Base-by-base conservation (phyloP, 192 early-diverging fungal species). In the Backusella tuberculispora region DNA sequence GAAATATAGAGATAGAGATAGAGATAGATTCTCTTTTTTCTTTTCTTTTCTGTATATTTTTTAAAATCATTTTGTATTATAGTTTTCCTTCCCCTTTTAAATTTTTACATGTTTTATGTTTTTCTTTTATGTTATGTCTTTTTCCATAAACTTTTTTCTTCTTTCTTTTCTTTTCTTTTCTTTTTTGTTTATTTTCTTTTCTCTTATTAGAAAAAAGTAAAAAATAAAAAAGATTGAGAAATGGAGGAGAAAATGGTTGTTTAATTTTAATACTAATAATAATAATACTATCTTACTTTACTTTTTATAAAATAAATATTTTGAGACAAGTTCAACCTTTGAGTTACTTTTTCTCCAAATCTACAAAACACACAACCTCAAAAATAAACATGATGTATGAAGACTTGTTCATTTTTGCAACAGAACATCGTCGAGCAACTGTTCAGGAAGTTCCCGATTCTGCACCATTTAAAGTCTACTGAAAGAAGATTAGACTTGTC, bases 21-120 rank as follows among this genome's bases (percentile, higher is more conserved):
- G 9, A 47, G 17, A 17, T 19, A 53, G 17, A 34, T 21, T 8
- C 64, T 66, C 34, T 66, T 14, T 47, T 47, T 10, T 3, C 1
- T 17, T 14, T 47, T 10, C 17, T 14, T 17, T 14, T 47, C 9
- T 40, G 37, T 66, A 66, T 38, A 66, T 66, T 66, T 66, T 38
- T 65, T 34, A 38, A 64, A 64, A 7, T 6, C 53, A 56, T 56
- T 56, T 56, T 56, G 53, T 56, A 56, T 56, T 4, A 56, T 56
- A 56, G 53, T 56, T 53, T 53, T 5, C 15, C 6, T 19, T 21
- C 10, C 50, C 17, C n/a, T 19, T 21, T 53, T 53, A n/a, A 6
- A 21, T 12, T 60, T 60, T 5, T 60, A 60, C 21, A 60, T 24
- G 24, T 26, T 60, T 12, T 60, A 60, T 60, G 53, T 60, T 60